Percentiles rank a stretch among this genome's conserved stretches.
Evolutionary conservation across 2,329 filamentous ascomycete genomes (phyloP).

Genomic region (Mariannaea elegans): DNA sequence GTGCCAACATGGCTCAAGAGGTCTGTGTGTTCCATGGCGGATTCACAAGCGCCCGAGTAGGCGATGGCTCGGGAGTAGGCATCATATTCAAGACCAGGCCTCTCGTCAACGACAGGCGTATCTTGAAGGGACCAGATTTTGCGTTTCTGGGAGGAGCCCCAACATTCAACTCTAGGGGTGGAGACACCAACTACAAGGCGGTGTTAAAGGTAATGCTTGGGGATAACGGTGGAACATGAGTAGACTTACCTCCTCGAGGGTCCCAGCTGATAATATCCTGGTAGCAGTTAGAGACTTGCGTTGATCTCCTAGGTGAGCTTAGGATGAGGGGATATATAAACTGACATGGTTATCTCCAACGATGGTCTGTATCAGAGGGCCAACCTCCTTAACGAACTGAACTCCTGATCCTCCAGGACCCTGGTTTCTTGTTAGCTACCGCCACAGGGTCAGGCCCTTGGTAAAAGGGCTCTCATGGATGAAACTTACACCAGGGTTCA

Average conservation of each 20-base stretch:
- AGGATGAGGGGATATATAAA: neutral
- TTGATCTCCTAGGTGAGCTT: neutral
- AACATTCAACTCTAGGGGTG: constrained; percentile 61
- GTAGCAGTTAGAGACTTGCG: neutral
- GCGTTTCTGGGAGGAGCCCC: constrained; percentile 52
- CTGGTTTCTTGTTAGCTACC: constrained; percentile 30
- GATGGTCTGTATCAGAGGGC: constrained; percentile 51
- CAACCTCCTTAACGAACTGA: constrained; percentile 43
- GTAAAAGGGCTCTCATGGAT: neutral
- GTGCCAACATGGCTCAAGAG: constrained; percentile 55
- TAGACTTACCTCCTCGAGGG: constrained; percentile 54
- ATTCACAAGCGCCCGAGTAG: constrained; percentile 54
- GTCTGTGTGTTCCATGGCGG: constrained; percentile 45
- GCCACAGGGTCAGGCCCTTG: neutral
- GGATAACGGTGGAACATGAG: neutral
- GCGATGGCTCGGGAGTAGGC: constrained; percentile 53
- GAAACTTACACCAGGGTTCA: constrained; percentile 46
- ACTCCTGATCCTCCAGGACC: constrained; percentile 61
- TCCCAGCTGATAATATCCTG: constrained; percentile 62
- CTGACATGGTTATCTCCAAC: constrained; percentile 57
- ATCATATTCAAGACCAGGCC: constrained; percentile 56
- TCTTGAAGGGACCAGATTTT: constrained; percentile 55
- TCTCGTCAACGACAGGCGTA: constrained; percentile 56
- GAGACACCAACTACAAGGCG: constrained; percentile 53
- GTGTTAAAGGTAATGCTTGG: neutral